Conservation (phyloP, 2,329 filamentous ascomycete genomes). For the Colletotrichum camelliae region DNA sequence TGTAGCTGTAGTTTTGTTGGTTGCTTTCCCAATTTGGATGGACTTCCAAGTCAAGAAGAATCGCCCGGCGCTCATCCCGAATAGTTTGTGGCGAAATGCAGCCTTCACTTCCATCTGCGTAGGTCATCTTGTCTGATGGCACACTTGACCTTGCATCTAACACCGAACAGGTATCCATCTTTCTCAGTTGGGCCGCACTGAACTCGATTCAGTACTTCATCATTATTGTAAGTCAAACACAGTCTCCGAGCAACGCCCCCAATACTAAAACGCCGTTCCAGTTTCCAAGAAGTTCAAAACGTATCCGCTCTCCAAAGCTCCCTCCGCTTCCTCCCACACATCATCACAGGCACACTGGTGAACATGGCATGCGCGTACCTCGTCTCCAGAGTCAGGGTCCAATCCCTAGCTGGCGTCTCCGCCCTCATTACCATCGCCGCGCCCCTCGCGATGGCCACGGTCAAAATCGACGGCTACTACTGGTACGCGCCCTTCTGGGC, state of each 20-base stretch:
- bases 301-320: conserved; percentile 51
- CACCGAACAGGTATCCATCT: conserved; percentile 39
- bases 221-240: conserved; percentile 45
- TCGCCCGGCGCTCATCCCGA: conserved; percentile 63
- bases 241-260: not conserved
- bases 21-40: conserved; percentile 61
- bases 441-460: conserved; percentile 60
- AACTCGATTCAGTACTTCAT: conserved; percentile 55
- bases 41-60: conserved; percentile 49
- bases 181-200: conserved; percentile 50
- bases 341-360: conserved; percentile 46
- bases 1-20: conserved; percentile 46
- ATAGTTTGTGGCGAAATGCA: conserved; percentile 61
- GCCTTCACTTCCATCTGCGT: conserved; percentile 60
- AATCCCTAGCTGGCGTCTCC: conserved; percentile 42
- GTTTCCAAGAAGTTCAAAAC: conserved; percentile 54
- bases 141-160: not conserved
- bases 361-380: conserved; percentile 50
- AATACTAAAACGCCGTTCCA: conserved; percentile 21
- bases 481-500: conserved; percentile 53
- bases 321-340: conserved; percentile 51
- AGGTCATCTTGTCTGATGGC: not conserved
- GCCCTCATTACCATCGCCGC: conserved; percentile 49
- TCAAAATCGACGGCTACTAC: conserved; percentile 51
- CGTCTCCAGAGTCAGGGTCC: conserved; percentile 41